Evolutionary conservation across 2,329 filamentous ascomycete genomes (phyloP), one percentile per base, ranked within the genome.

Genomic region (Botrytis aclada): DNA sequence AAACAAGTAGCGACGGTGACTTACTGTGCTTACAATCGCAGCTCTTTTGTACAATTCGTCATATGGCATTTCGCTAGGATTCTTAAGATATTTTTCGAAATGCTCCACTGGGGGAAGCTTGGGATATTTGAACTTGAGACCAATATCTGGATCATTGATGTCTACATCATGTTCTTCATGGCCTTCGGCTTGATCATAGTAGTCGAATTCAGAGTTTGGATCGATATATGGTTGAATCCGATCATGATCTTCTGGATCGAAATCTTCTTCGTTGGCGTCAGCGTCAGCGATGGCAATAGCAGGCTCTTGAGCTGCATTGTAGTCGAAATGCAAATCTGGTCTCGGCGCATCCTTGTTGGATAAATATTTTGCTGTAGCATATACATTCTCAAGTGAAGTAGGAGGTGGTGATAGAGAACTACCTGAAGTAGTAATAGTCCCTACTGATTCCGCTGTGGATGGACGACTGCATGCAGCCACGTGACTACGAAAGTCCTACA

Each of bases 401-500:
- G 78, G 77, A 16, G 78, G 77, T 32, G 76, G 74, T 58, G 77
- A 74, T 43, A 77, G 63, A 47, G 69, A 72, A 73, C 78, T 80
- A 63, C 73, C 73, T 43, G 75, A 74, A 72, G 69, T 74, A 58
- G 73, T 73, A 34, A 58, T 37, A 65, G 69, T 74, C 69, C 74
- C 75, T 58, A 72, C 74, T 51, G 70, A 63, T 64, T 73, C 72
- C 62, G 75, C 75, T 45, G 73, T 76, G 71, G 69, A 74, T 62
- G 75, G 74, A 34, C 73, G 71, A 70, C 71, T 75, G 72, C 78
- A 80, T 66, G 71, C 71, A 32, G 74, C 74, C 78, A 80, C 77
- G 77, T 80, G 79, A 78, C 77, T 69, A 10, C 73, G 69, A 73
- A 77, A 79, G 69, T 79, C 74, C 79, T 80, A 73, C 65, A 76